A percentile compares a stretch with the other conserved stretches of the same genome.
phyloP scores from a whole-genome alignment of 2,329 filamentous ascomycete genomes.

The Colletotrichum sp. region DNA sequence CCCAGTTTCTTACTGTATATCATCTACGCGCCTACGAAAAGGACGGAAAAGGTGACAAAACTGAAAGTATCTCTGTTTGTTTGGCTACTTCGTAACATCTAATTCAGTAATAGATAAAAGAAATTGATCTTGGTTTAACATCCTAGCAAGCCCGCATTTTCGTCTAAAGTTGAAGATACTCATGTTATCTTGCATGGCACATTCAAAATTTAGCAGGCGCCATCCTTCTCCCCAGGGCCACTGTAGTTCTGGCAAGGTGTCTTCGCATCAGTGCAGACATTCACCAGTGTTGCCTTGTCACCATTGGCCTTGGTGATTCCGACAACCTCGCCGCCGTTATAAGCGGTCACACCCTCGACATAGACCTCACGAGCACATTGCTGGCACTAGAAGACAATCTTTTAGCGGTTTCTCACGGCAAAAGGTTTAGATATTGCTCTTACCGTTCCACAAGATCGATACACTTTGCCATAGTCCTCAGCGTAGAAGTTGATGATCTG shows the following conservation, averaged over 20 bases:
- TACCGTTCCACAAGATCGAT: slow-evolving; percentile 43
- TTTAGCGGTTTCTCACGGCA: too few relatives aligned
- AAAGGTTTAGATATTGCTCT: neutral
- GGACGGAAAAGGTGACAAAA: too few relatives aligned
- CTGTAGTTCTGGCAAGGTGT: slow-evolving; percentile 23
- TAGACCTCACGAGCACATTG: slow-evolving; percentile 15
- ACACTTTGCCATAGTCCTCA: slow-evolving; percentile 53
- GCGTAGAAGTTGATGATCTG: slow-evolving; percentile 44
- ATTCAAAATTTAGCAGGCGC: slow-evolving; percentile 5
- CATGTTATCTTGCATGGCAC: too few relatives aligned
- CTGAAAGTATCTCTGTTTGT: too few relatives aligned
- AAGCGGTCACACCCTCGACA: slow-evolving; percentile 3
- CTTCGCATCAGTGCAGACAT: slow-evolving; percentile 23
- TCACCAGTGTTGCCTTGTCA: slow-evolving; percentile 15
- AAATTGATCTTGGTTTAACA: too few relatives aligned
- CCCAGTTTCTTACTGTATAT: too few relatives aligned
- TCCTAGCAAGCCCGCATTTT: too few relatives aligned
- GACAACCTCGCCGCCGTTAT: slow-evolving; percentile 11
- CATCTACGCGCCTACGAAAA: too few relatives aligned
- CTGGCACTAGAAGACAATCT: too few relatives aligned
- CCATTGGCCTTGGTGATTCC: slow-evolving; percentile 15
- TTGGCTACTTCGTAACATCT: too few relatives aligned
- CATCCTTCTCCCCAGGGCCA: slow-evolving; percentile 18
- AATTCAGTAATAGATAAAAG: too few relatives aligned
- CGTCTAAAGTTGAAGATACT: too few relatives aligned